These are phyloP conservation scores for Ganoderma resinaceum DNA, from an alignment of 1,284 basidiomycete genomes.

Conservation along the genomic window DNA sequence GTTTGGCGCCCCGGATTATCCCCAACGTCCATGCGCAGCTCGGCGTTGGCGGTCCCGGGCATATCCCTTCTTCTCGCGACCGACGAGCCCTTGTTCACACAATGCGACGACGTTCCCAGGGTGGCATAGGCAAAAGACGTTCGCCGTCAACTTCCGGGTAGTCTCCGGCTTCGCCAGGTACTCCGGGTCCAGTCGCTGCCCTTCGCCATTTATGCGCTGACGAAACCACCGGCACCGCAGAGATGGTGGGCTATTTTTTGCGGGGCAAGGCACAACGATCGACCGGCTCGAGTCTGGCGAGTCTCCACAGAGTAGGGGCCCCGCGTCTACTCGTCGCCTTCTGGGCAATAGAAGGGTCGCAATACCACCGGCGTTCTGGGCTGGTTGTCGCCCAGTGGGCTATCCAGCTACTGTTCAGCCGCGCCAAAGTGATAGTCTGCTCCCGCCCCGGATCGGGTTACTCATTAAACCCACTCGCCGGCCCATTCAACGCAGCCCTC, in stretches of 20 bases:
- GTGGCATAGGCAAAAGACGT: not conserved
- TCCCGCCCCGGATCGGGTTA: not conserved
- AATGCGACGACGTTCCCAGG: not conserved
- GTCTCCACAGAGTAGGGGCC: not conserved
- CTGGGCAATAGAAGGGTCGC: conserved; percentile 6
- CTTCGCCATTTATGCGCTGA: not conserved
- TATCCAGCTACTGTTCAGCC: conserved; percentile 3
- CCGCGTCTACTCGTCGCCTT: not conserved
- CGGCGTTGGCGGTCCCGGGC: not conserved
- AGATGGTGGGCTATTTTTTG: not conserved
- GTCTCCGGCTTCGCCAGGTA: not conserved
- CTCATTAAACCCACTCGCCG: not conserved
- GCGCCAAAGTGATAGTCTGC: not conserved
- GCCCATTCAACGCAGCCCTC: not conserved
- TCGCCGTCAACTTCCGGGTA: not conserved
- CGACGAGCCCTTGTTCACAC: not conserved
- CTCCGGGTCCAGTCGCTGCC: not conserved
- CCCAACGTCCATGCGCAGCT: not conserved
- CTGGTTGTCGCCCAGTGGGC: conserved; percentile 11
- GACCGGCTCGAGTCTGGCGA: not conserved
- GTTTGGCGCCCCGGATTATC: not conserved
- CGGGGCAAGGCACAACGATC: not conserved
- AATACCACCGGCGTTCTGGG: not conserved
- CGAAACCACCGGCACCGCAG: not conserved
- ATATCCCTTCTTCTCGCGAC: not conserved